A percentile compares a stretch with the other conserved stretches of the same genome.
Conservation (phyloP, 805 yeast genomes). For the Yamadazyma kitorensis region DNA sequence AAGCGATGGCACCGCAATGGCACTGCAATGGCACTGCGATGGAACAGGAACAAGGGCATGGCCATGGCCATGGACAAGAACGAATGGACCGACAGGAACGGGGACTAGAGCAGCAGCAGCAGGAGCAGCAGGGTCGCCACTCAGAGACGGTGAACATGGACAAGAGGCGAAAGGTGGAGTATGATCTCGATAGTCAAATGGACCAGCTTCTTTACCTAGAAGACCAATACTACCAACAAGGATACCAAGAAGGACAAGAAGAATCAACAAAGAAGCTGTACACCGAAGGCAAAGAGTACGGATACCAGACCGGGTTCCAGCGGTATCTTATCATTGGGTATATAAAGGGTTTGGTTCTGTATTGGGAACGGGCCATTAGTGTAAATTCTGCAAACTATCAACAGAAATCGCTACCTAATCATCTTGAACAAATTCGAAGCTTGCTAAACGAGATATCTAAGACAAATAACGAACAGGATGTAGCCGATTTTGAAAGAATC, state of each 20-base stretch:
- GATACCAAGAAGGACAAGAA: constrained; percentile 66
- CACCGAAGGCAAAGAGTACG: constrained; percentile 80
- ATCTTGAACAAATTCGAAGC: constrained; percentile 29
- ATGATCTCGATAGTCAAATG: constrained; percentile 29
- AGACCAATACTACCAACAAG: constrained; percentile 59
- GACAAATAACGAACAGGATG: constrained; percentile 53
- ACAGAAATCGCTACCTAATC: constrained; percentile 16
- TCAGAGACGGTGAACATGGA: no score
- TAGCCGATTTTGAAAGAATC: constrained; percentile 51
- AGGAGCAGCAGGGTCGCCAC: no score
- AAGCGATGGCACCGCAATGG: no score
- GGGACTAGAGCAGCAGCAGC: no score
- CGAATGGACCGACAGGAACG: no score
- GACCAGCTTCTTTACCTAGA: constrained; percentile 58
- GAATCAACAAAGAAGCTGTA: constrained; percentile 60
- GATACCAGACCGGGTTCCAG: constrained; percentile 76
- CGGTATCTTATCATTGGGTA: constrained; percentile 70
- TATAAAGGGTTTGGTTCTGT: constrained; percentile 47
- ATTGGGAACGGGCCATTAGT: no score
- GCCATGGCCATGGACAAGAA: no score
- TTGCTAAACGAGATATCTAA: constrained; percentile 18
- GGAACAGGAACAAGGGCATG: no score
- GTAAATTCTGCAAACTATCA: constrained; percentile 16
- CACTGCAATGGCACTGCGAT: no score
- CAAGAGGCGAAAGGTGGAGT: no score